These are phyloP conservation scores for Plasmodium ovale DNA, from an alignment of 169 alveolate species.

Conservation along the genomic window DNA sequence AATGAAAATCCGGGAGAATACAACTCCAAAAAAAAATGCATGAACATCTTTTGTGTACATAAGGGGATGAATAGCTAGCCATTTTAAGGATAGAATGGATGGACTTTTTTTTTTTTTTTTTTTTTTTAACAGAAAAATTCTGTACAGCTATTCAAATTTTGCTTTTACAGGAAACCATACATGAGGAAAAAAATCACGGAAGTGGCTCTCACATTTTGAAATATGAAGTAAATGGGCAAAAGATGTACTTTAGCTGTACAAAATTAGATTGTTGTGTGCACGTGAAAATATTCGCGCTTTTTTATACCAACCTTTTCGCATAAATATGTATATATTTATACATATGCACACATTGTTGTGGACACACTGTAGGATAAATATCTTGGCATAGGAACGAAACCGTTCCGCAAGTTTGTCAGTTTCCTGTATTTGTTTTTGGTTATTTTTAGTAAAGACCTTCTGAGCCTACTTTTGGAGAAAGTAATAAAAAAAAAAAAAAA, in stretches of 20 bases:
- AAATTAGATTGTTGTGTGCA: not conserved
- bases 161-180: conserved; percentile 24
- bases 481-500: conserved; percentile 14
- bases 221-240: conserved; percentile 11
- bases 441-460: conserved; percentile 59
- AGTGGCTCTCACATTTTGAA: conserved; percentile 7
- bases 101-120: not conserved
- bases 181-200: conserved; percentile 13
- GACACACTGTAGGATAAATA: conserved; percentile 1
- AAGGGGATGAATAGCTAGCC: not conserved
- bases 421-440: conserved; percentile 51
- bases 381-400: not conserved
- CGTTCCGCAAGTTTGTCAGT: not conserved
- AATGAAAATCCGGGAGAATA: no score
- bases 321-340: no score
- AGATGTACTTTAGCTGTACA: not conserved
- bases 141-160: not conserved
- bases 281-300: not conserved
- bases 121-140: not conserved
- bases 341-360: not conserved
- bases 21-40: no score
- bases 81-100: not conserved
- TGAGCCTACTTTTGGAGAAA: conserved; percentile 29
- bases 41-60: no score
- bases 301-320: not conserved